A percentile compares a stretch with the other conserved stretches of the same genome.
Evolutionary conservation across 176 grass and related monocot genomes (phyloP).

Genomic region (Musa troglodytarum): DNA sequence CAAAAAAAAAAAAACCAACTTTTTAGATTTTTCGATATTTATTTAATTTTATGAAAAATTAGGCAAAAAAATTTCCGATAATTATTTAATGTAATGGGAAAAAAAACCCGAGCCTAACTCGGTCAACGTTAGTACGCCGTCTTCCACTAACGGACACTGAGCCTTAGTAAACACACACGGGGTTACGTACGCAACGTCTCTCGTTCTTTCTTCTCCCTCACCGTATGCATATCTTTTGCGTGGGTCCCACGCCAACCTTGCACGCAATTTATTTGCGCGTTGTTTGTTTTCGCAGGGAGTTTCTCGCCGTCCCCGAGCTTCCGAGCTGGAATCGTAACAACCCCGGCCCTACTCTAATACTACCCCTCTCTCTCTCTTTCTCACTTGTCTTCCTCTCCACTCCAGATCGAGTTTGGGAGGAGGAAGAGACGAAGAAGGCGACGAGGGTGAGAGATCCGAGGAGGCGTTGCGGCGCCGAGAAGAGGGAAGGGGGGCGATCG

Average conservation of each 20-base stretch:
- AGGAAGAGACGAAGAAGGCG: background rate
- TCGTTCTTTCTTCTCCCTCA: background rate
- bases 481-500: background rate
- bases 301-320: background rate
- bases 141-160: no score
- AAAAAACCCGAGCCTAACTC: no score
- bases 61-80: no score
- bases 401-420: background rate
- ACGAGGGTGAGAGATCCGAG: background rate
- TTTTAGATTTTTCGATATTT: no score
- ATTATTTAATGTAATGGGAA: no score
- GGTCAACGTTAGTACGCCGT: no score
- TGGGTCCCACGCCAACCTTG: background rate
- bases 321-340: background rate
- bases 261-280: background rate
- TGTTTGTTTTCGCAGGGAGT: background rate
- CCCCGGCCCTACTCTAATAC: background rate
- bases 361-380: background rate
- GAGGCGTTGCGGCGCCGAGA: background rate
- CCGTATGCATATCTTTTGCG: no score
- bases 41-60: no score
- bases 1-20: no score
- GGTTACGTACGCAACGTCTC: background rate
- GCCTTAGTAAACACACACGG: no score
- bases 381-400: background rate